Conservation (phyloP, 352 stramenopile genomes). For the Globisporangium megalacanthum region DNA sequence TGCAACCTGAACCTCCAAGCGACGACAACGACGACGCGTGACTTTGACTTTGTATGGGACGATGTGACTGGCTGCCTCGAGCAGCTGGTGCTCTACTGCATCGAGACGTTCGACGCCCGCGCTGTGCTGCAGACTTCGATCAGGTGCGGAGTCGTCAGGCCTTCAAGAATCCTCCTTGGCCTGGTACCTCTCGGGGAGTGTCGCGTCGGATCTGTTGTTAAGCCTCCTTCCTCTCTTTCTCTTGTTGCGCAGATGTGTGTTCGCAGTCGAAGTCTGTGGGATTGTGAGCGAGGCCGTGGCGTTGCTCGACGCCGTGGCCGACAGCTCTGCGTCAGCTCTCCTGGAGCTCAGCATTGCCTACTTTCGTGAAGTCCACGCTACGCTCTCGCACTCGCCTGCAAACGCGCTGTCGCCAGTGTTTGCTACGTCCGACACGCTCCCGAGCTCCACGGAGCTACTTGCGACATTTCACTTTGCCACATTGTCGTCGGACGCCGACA, state of each 20-base stretch:
- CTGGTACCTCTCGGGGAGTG: too few relatives aligned
- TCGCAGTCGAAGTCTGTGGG: conserved; percentile 59
- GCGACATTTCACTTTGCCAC: conserved; percentile 1
- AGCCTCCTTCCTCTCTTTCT: neutral
- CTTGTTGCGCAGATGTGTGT: conserved; percentile 41
- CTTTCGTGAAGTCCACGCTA: conserved; percentile 22
- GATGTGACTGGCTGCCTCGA: conserved; percentile 13
- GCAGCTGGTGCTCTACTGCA: conserved; percentile 9
- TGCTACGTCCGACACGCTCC: neutral
- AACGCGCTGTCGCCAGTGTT: conserved; percentile 7
- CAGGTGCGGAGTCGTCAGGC: conserved; percentile 7
- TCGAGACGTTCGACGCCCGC: conserved; percentile 8
- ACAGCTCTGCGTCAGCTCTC: conserved; percentile 1
- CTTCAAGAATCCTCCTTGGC: too few relatives aligned
- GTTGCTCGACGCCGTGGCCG: conserved; percentile 7
- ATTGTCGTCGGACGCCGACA: too few relatives aligned
- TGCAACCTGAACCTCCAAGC: conserved; percentile 36
- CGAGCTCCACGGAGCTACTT: conserved; percentile 6
- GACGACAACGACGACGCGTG: neutral
- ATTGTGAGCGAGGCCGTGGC: conserved; percentile 42
- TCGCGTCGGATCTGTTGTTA: too few relatives aligned
- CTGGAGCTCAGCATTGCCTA: conserved; percentile 28
- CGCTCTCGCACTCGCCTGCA: conserved; percentile 16
- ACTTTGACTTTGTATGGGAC: conserved; percentile 21
- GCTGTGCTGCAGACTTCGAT: conserved; percentile 10